Percentiles rank a stretch among this genome's conserved stretches.
phyloP scores from a whole-genome alignment of 2,329 filamentous ascomycete genomes.

The Aurifilum marmelostoma region DNA sequence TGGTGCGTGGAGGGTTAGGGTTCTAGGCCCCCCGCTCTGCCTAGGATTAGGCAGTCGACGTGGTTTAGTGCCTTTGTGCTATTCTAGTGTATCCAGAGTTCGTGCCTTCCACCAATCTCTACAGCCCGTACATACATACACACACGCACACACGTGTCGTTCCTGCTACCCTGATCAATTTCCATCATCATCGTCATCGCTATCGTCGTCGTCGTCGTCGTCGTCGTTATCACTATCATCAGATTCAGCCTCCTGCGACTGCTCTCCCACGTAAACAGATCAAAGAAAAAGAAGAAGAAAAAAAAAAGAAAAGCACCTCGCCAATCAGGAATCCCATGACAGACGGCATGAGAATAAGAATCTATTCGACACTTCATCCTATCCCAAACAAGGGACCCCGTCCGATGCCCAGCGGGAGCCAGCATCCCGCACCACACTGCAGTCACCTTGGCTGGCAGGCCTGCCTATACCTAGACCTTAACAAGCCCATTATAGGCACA shows the following conservation, averaged over 20 bases:
- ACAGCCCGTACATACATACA: not conserved
- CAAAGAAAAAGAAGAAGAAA: not conserved
- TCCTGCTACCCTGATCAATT: not conserved
- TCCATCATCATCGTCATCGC: too few relatives aligned
- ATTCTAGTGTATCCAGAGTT: not conserved
- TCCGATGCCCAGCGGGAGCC: not conserved
- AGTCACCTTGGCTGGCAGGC: not conserved
- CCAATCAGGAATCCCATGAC: too few relatives aligned
- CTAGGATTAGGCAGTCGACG: not conserved
- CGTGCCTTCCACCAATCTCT: not conserved
- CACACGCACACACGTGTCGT: not conserved
- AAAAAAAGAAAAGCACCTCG: not conserved
- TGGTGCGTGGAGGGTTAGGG: not conserved
- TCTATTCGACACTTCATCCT: conserved; percentile 5
- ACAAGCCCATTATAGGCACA: not conserved
- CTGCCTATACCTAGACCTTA: not conserved
- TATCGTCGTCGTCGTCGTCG: too few relatives aligned
- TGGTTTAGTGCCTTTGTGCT: not conserved
- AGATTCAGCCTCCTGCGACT: not conserved
- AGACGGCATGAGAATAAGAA: not conserved
- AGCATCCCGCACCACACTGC: not conserved
- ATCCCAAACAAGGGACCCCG: conserved; percentile 5
- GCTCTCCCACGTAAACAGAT: not conserved
- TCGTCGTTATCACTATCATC: not conserved
- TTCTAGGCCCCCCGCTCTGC: not conserved